Base-by-base conservation (phyloP, 83 land plant genomes). In the Picea abies region DNA sequence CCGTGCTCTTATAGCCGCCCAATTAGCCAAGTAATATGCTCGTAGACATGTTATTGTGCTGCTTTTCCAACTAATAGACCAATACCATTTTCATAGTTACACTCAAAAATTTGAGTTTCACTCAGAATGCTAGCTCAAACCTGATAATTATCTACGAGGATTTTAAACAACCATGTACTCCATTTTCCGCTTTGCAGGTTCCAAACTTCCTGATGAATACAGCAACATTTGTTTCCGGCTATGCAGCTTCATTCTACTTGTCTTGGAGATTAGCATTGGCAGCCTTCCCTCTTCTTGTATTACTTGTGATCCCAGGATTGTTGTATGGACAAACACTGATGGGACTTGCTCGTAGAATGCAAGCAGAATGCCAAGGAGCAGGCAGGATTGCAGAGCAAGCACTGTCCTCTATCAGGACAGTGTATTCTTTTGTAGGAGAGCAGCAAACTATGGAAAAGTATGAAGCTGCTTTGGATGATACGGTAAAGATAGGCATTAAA, bases 361-460 rank as follows among this genome's bases (percentile, higher is more conserved):
- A 78, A 29, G 72, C 77, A n/a, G 91, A 90, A 17, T 94, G 94
- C 76, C 68, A 86, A 20, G 90, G 87, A 82, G 93, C 98, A 22
- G 93, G 91, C 44, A 60, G 81, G 14, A 85, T 95, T 0, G 90
- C 90, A 35, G 92, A 90, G 84, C 94, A 93, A 58, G 93, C 96
- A 0, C 71, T 96, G 4, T 86, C 94, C 82, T 90, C 94, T 19
- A 88, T 96, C 37, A 92, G 92, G 58, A 94, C 96, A 1, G 85
- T 96, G 35, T 96, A 90, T 68, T 87, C 98, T 19, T 96, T 94
- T 87, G 92, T 92, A 2, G 93, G 91, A 11, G 96, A 96, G 83
- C 83, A 82, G 79, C 80, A 87, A 73, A 84, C 90, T 17, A 56
- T 87, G 11, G 86, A 90, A 25, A 83, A 81, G 26, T 96, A 89